Evolutionary conservation across 192 early-diverging fungal species (phyloP).

Genomic region (Backusella macrospora): DNA sequence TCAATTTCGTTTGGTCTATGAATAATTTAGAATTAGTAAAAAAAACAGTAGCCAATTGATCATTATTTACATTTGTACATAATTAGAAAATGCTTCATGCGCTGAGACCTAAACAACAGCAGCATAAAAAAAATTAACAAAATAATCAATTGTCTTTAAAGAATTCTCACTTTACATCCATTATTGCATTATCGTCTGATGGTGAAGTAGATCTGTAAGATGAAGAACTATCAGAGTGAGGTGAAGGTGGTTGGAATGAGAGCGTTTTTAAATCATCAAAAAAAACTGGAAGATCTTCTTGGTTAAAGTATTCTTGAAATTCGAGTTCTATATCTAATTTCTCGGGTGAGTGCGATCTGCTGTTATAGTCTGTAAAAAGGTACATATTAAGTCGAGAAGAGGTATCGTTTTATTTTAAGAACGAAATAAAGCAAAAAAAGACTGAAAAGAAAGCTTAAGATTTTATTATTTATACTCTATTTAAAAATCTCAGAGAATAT

Average conservation of each 20-base stretch:
- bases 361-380: neutral
- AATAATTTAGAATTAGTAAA: constrained; percentile 2
- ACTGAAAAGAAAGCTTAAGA: constrained; percentile 10
- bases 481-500: constrained; percentile 10
- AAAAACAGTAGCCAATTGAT: neutral
- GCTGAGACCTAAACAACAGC: neutral
- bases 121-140: neutral
- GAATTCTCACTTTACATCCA: neutral
- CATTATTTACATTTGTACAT: constrained; percentile 16
- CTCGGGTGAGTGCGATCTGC: neutral
- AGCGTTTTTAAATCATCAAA: neutral
- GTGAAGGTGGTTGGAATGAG: neutral
- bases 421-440: neutral
- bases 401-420: neutral
- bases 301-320: neutral
- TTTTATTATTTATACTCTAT: constrained; percentile 8
- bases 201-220: neutral
- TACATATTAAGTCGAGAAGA: neutral
- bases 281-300: neutral
- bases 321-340: neutral
- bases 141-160: neutral
- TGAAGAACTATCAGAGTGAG: neutral
- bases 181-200: neutral
- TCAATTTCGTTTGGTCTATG: constrained; percentile 3
- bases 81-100: constrained; percentile 9